Conservation (phyloP, 331 rosid species). For the Prunus yedoensis region DNA sequence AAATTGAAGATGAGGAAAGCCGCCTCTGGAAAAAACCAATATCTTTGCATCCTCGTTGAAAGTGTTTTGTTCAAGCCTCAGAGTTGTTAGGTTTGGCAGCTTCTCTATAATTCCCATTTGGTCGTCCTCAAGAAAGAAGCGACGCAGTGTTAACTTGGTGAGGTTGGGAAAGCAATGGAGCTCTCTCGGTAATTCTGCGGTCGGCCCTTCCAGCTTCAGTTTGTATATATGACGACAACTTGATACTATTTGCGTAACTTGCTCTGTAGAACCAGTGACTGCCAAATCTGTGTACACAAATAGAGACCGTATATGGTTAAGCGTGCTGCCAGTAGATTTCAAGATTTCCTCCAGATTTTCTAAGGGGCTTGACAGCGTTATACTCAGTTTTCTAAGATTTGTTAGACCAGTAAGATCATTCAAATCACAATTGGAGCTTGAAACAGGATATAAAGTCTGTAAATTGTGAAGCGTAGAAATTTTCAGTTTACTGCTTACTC, state of each 20-base stretch:
- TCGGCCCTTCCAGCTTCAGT: too few species aligned
- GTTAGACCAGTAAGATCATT: background rate
- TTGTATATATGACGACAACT: too few species aligned
- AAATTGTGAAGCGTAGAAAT: background rate
- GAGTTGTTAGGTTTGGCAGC: constrained; percentile 1
- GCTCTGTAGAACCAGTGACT: too few species aligned
- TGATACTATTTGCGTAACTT: too few species aligned
- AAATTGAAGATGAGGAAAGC: constrained; percentile 19
- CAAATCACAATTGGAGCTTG: background rate
- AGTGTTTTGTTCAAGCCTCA: background rate
- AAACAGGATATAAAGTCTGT: background rate
- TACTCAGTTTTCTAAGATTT: background rate
- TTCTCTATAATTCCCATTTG: background rate
- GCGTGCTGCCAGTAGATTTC: too few species aligned
- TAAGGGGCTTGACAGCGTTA: background rate
- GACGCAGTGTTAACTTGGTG: background rate
- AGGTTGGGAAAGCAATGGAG: background rate
- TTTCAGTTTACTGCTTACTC: background rate
- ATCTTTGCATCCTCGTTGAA: background rate
- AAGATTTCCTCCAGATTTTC: too few species aligned
- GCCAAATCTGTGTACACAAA: too few species aligned
- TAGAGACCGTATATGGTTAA: too few species aligned
- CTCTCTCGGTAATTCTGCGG: too few species aligned
- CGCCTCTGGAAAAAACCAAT: constrained; percentile 1
- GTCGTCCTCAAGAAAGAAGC: background rate